A percentile compares a stretch with the other conserved stretches of the same genome.
Evolutionary conservation across 1,139 yeast genomes (phyloP).

Genomic region (Suhomyces atakaporum): DNA sequence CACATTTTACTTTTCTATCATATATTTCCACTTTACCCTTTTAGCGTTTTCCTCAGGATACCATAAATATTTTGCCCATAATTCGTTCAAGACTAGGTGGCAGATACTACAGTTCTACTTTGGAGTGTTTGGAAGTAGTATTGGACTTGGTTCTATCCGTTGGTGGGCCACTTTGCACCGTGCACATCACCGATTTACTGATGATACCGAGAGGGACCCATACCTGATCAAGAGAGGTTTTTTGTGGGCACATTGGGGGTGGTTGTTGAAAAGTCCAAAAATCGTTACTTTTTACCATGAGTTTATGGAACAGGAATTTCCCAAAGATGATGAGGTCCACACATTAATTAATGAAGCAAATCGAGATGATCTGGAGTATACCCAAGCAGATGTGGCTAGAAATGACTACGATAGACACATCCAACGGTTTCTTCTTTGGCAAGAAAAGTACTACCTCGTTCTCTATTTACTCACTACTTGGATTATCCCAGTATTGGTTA

Average conservation of each 20-base stretch:
- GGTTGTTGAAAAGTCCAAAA: conserved; percentile 59
- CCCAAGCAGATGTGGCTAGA: conserved; percentile 12
- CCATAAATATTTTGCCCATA: conserved; percentile 68
- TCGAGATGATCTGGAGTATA: conserved; percentile 19
- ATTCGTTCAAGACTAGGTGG: conserved; percentile 46
- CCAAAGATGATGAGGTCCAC: conserved; percentile 23
- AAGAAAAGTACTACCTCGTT: conserved; percentile 47
- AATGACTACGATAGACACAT: conserved; percentile 21
- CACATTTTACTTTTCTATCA: conserved; percentile 34
- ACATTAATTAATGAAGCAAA: conserved; percentile 25
- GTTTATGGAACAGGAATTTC: conserved; percentile 45
- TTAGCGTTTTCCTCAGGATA: conserved; percentile 56
- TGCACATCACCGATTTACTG: conserved; percentile 67
- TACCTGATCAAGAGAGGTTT: conserved; percentile 62
- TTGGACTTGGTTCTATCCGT: conserved; percentile 62
- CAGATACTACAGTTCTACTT: conserved; percentile 42
- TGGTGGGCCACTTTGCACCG: conserved; percentile 69
- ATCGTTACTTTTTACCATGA: conserved; percentile 35
- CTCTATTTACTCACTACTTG: conserved; percentile 50
- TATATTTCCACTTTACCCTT: conserved; percentile 43
- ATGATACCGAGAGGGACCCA: conserved; percentile 69
- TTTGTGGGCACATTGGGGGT: conserved; percentile 63
- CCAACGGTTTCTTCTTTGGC: conserved; percentile 52
- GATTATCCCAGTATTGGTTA: conserved; percentile 49
- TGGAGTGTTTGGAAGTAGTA: conserved; percentile 57